phyloP scores from a whole-genome alignment of 768 basidiomycete genomes.

The Boletus vinaceobasis region DNA sequence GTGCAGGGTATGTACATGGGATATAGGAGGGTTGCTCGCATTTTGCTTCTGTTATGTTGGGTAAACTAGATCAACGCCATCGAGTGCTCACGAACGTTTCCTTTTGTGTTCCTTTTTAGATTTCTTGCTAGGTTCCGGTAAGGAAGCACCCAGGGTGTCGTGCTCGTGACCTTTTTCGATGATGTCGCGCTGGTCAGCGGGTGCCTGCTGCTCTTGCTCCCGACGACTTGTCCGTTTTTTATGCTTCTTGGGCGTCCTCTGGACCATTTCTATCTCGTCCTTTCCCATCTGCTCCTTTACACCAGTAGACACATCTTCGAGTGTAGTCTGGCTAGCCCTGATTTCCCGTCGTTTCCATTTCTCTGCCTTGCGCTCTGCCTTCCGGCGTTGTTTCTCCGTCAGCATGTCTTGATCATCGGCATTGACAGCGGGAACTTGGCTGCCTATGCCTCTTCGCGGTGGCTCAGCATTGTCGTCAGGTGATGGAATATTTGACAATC shows the following conservation, averaged over 20 bases:
- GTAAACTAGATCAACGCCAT: not conserved
- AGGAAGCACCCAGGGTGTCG: not conserved
- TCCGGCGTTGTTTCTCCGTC: slow-evolving; percentile 34
- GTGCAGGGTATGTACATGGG: slow-evolving; percentile 13
- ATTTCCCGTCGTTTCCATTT: slow-evolving; percentile 20
- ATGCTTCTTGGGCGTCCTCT: slow-evolving; percentile 23
- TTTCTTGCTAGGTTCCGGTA: not conserved
- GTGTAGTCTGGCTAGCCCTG: not conserved
- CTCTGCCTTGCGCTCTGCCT: slow-evolving; percentile 27
- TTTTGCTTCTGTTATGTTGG: not conserved
- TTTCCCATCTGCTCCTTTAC: slow-evolving; percentile 8
- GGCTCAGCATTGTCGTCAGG: not conserved
- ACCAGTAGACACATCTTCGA: not conserved
- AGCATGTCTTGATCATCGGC: not conserved
- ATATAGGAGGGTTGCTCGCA: not conserved
- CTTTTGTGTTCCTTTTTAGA: slow-evolving; percentile 6
- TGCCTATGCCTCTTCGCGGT: slow-evolving; percentile 15
- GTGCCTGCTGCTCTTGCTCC: slow-evolving; percentile 13
- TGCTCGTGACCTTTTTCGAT: not conserved
- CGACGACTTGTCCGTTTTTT: slow-evolving; percentile 24
- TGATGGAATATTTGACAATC: not conserved
- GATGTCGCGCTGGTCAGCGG: not conserved
- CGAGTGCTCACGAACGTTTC: not conserved
- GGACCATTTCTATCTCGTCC: slow-evolving; percentile 11
- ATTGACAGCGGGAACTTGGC: not conserved